phyloP scores from a whole-genome alignment of 192 early-diverging fungal genomes.

The Coemansia sp. region DNA sequence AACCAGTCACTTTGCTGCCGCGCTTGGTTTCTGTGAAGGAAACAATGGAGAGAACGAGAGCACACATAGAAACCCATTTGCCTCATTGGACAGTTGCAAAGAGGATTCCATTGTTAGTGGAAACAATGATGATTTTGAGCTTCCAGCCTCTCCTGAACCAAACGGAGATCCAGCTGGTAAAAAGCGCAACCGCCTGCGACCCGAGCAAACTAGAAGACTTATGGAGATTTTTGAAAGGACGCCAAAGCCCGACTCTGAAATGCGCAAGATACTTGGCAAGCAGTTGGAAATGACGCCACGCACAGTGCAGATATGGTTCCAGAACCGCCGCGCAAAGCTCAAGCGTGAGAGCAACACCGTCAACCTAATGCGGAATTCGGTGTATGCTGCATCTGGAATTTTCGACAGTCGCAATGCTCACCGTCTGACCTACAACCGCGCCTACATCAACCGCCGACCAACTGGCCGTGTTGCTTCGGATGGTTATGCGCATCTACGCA shows the following conservation, averaged over 20 bases:
- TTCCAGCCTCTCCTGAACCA: conserved; percentile 20
- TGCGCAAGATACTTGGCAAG: conserved; percentile 62
- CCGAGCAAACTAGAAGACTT: conserved; percentile 67
- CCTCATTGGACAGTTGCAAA: neutral
- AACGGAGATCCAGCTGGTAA: conserved; percentile 41
- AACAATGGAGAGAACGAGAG: neutral
- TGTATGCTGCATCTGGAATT: conserved; percentile 9
- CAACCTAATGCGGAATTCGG: conserved; percentile 10
- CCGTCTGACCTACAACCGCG: conserved; percentile 41
- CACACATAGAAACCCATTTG: neutral
- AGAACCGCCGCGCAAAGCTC: conserved; percentile 85
- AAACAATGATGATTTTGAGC: neutral
- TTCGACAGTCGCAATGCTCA: conserved; percentile 19
- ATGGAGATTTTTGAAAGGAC: conserved; percentile 61
- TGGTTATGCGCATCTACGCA: conserved; percentile 33
- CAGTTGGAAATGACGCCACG: conserved; percentile 69
- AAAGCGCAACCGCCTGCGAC: conserved; percentile 66
- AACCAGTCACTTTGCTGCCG: neutral
- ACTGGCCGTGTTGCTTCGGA: conserved; percentile 40
- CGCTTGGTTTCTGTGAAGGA: neutral
- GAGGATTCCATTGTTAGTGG: neutral
- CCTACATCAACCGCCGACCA: conserved; percentile 36
- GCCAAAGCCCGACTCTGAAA: conserved; percentile 65
- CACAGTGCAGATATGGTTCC: conserved; percentile 85
- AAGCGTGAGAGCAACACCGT: conserved; percentile 62